Evolutionary conservation across 208 protist species (phyloP).

Genomic region (Wallacemonas sp.): DNA sequence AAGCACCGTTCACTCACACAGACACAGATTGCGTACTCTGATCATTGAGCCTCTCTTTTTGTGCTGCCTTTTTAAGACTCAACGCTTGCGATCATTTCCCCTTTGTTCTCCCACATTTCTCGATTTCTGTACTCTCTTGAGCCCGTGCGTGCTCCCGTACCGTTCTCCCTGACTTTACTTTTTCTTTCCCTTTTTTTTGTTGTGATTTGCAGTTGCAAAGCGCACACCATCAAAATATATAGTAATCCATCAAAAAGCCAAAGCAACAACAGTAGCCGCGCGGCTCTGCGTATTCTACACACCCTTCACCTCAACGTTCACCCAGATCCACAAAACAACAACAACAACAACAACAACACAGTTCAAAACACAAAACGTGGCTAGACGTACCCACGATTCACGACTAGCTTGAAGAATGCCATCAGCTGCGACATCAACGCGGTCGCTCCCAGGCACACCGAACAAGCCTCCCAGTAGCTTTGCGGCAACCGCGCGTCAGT

Average conservation of each 20-base stretch:
- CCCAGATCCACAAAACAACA: background rate
- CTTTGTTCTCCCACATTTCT: background rate
- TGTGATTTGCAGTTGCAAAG: background rate
- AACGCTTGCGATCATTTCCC: background rate
- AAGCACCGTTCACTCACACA: too few relatives aligned
- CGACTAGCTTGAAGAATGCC: too few relatives aligned
- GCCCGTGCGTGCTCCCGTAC: background rate
- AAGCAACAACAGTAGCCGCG: background rate
- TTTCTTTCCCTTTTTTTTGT: background rate
- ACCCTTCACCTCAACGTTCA: background rate
- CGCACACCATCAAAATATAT: too few relatives aligned
- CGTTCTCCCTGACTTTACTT: background rate
- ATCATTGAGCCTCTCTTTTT: conserved; percentile 1
- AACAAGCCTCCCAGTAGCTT: too few relatives aligned
- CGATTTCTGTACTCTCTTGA: too few relatives aligned
- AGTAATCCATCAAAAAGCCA: too few relatives aligned
- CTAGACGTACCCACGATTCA: too few relatives aligned
- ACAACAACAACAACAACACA: conserved; percentile 9
- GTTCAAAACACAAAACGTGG: background rate
- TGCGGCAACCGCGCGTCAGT: too few relatives aligned
- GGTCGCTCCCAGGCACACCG: too few relatives aligned
- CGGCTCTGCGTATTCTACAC: background rate
- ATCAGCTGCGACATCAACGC: too few relatives aligned
- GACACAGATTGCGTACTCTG: too few relatives aligned
- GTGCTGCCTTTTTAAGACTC: background rate